Conservation (phyloP, 345 rosid species). For the Brassica nigra region DNA sequence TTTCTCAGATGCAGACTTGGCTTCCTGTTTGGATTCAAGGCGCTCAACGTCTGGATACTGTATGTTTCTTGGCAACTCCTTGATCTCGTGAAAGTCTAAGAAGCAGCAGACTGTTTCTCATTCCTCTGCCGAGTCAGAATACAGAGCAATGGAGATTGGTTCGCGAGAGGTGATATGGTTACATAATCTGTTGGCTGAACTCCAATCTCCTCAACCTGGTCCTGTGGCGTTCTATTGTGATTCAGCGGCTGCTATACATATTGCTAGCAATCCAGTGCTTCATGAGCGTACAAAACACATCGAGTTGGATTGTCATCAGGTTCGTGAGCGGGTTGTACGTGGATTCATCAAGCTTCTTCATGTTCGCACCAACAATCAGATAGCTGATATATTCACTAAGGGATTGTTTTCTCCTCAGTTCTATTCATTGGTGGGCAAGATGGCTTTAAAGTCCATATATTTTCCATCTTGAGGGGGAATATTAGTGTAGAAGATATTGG, state of each 20-base stretch:
- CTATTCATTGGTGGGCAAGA: background rate
- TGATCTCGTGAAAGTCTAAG: too few relatives aligned
- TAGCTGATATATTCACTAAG: background rate
- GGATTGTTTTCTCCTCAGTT: background rate
- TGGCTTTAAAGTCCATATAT: background rate
- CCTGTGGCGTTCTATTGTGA: background rate
- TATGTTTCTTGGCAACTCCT: too few relatives aligned
- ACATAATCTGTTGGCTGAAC: background rate
- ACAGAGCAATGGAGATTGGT: background rate
- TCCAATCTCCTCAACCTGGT: background rate
- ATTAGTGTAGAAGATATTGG: too few relatives aligned
- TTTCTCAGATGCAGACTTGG: too few relatives aligned
- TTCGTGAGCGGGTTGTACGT: background rate
- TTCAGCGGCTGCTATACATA: background rate
- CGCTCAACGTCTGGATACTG: too few relatives aligned
- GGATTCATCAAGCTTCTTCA: background rate
- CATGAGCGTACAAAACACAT: background rate
- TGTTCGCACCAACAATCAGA: background rate
- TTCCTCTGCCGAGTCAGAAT: background rate
- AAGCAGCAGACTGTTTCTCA: background rate
- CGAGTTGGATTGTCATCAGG: background rate
- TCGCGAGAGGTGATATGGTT: background rate
- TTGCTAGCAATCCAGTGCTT: background rate
- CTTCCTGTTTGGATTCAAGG: too few relatives aligned
- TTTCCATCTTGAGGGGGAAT: background rate